Conservation (phyloP, 2,329 filamentous ascomycete genomes). For the Colletotrichum cereale region DNA sequence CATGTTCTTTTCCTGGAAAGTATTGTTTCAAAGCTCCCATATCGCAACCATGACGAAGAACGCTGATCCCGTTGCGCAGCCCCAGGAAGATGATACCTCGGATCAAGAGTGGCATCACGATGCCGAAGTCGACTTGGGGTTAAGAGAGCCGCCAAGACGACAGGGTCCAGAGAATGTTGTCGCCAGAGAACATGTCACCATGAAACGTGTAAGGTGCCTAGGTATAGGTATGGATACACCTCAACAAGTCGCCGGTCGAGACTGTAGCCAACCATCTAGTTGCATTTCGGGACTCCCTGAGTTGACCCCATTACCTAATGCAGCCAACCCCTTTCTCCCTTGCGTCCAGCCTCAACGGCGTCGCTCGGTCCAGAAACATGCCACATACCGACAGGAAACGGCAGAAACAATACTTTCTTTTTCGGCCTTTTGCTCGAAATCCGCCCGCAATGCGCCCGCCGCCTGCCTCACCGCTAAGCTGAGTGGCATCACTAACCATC, state of each 20-base stretch:
- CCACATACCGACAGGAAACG: not conserved
- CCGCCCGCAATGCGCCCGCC: not conserved
- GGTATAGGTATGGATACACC: not conserved
- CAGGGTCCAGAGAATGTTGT: not conserved
- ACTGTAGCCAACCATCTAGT: not conserved
- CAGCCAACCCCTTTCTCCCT: constrained; percentile 3
- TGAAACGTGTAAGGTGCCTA: not conserved
- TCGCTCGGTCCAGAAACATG: not conserved
- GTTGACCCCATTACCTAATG: constrained; percentile 21
- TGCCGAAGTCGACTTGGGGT: not conserved
- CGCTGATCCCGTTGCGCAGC: not conserved
- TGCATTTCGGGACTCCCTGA: not conserved
- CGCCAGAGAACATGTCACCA: not conserved
- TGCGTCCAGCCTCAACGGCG: not conserved
- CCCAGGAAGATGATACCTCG: not conserved
- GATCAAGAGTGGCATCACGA: not conserved
- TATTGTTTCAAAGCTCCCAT: not conserved
- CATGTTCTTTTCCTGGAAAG: no score
- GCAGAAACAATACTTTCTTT: constrained; percentile 25
- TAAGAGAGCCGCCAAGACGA: not conserved
- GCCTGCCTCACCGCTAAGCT: constrained; percentile 15
- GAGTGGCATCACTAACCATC: constrained; percentile 17
- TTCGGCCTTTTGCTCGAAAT: not conserved
- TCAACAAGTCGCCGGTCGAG: constrained; percentile 26
- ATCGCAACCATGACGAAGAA: not conserved